phyloP scores from a whole-genome alignment of 306 rosid genomes.

The Acmispon strigosus region DNA sequence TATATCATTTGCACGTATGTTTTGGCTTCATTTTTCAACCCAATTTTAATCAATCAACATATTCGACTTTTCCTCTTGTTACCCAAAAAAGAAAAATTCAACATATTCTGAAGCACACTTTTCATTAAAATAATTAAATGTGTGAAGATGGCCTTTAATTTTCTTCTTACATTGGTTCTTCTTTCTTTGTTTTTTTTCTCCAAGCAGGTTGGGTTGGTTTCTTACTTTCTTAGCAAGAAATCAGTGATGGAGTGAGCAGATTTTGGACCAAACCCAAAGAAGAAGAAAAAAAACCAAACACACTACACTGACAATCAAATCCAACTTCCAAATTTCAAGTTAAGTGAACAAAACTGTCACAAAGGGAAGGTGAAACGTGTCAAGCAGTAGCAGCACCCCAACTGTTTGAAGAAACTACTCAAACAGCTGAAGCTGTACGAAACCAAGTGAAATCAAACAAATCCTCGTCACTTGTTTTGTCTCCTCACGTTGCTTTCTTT shows the following conservation, averaged over 20 bases:
- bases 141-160: neutral
- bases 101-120: neutral
- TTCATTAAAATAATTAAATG: neutral
- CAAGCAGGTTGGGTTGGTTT: constrained; percentile 23
- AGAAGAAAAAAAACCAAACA: neutral
- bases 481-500: constrained; percentile 22
- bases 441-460: neutral
- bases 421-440: too few species aligned
- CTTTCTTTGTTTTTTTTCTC: neutral
- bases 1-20: neutral
- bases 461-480: neutral
- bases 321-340: constrained; percentile 19
- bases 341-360: constrained; percentile 1
- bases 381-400: neutral
- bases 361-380: neutral
- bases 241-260: neutral
- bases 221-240: constrained; percentile 2
- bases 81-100: too few species aligned
- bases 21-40: neutral
- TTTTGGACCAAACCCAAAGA: constrained; percentile 1
- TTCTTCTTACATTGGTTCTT: constrained; percentile 9
- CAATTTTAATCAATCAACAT: neutral
- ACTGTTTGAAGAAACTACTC: neutral
- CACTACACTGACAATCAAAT: constrained; percentile 2
- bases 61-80: too few species aligned